phyloP scores from a whole-genome alignment of 495 filamentous ascomycete genomes.

The Xylaria nigripes region DNA sequence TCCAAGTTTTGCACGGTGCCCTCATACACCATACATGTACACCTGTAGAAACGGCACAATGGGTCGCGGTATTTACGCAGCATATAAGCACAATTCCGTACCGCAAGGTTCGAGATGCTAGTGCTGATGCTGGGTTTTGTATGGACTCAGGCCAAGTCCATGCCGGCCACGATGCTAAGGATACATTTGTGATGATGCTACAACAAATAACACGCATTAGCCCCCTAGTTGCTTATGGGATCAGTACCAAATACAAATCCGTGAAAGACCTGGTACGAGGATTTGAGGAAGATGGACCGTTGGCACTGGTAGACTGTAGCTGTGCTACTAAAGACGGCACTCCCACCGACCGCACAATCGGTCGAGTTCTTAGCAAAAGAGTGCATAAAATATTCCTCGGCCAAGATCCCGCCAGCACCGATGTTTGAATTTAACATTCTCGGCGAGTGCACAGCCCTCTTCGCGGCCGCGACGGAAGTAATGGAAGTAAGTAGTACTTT shows the following conservation, averaged over 20 bases:
- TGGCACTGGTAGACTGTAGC: slow-evolving; percentile 54
- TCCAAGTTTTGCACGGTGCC: slow-evolving; percentile 61
- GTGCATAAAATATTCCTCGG: slow-evolving; percentile 69
- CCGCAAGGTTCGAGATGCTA: slow-evolving; percentile 36
- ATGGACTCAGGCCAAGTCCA: slow-evolving; percentile 79
- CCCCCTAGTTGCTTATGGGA: slow-evolving; percentile 62
- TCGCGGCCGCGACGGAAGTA: no score
- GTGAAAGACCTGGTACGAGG: slow-evolving; percentile 49
- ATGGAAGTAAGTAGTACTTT: no score
- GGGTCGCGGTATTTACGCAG: slow-evolving; percentile 73
- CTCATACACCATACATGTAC: slow-evolving; percentile 65
- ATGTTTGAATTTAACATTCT: slow-evolving; percentile 50
- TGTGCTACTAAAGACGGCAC: slow-evolving; percentile 60
- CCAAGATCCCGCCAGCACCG: slow-evolving; percentile 54
- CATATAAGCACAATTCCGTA: slow-evolving; percentile 75
- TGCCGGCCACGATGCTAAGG: slow-evolving; percentile 55
- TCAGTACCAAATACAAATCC: slow-evolving; percentile 53
- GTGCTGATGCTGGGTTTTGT: slow-evolving; percentile 58
- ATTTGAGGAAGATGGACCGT: slow-evolving; percentile 52
- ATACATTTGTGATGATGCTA: slow-evolving; percentile 72
- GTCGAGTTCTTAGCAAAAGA: slow-evolving; percentile 61
- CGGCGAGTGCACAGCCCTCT: no score
- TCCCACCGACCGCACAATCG: slow-evolving; percentile 56
- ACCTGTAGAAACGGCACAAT: slow-evolving; percentile 59
- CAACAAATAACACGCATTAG: slow-evolving; percentile 71